These are phyloP conservation scores for Cercospora beticola DNA, from an alignment of 2,329 filamentous ascomycete genomes.

Conservation along the genomic window DNA sequence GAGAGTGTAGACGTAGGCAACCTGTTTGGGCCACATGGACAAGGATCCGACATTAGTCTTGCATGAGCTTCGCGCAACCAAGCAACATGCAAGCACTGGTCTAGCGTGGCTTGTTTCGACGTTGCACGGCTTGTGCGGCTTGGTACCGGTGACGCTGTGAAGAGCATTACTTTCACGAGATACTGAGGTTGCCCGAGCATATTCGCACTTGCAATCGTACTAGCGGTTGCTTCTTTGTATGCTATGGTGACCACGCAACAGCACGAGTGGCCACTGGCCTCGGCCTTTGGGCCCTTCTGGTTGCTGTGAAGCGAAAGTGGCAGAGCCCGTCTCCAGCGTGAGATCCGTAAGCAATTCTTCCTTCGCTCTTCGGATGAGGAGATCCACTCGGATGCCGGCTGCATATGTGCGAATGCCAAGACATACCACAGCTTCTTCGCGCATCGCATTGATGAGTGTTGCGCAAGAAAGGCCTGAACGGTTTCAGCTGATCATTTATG, in stretches of 20 bases:
- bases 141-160: neutral
- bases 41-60: conserved; percentile 5
- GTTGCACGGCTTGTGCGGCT: neutral
- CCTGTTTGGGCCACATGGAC: neutral
- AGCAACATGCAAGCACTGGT: conserved; percentile 4
- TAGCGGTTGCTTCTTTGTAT: neutral
- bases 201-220: neutral
- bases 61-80: conserved; percentile 5
- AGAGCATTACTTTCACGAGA: neutral
- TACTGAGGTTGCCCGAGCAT: neutral
- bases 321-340: neutral
- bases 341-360: neutral
- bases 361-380: conserved; percentile 1
- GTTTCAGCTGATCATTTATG: neutral
- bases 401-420: neutral
- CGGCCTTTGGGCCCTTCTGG: neutral
- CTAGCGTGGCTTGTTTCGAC: neutral
- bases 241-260: neutral
- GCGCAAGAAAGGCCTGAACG: neutral
- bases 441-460: neutral
- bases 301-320: neutral
- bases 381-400: conserved; percentile 1
- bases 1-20: neutral
- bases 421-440: neutral
- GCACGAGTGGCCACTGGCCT: neutral